Conservation (phyloP, 805 yeast species). For the Cyberlindnera euphorbiae region DNA sequence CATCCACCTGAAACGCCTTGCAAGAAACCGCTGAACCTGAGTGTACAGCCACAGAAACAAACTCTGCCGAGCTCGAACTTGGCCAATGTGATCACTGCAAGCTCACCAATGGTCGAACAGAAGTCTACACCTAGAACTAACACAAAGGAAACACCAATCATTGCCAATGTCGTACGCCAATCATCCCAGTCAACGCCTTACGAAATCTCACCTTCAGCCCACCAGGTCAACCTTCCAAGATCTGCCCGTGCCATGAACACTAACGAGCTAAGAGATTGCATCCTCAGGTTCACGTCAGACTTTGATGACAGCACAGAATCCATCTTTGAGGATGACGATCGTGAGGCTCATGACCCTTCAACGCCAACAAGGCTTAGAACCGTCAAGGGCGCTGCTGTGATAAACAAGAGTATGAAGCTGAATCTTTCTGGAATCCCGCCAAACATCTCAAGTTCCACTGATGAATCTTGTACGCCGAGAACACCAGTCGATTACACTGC, state of each 20-base stretch:
- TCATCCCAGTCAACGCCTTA: slow-evolving; percentile 13
- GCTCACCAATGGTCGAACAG: slow-evolving; percentile 27
- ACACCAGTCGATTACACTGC: slow-evolving; percentile 24
- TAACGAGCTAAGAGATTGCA: slow-evolving; percentile 36
- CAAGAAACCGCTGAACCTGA: slow-evolving; percentile 36
- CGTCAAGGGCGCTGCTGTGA: slow-evolving; percentile 13
- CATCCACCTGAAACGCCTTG: slow-evolving; percentile 63
- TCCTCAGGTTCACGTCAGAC: slow-evolving; percentile 35
- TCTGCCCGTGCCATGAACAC: slow-evolving; percentile 32
- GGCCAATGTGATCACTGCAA: slow-evolving; percentile 27
- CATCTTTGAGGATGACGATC: slow-evolving; percentile 21
- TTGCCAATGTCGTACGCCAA: slow-evolving; percentile 4
- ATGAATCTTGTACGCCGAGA: slow-evolving; percentile 27
- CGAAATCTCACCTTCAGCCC: slow-evolving; percentile 20
- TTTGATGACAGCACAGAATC: slow-evolving; percentile 34
- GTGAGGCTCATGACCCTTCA: slow-evolving; percentile 31
- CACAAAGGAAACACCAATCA: slow-evolving; percentile 13
- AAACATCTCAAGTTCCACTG: slow-evolving; percentile 15
- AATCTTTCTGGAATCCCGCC: slow-evolving; percentile 8
- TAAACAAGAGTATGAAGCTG: slow-evolving; percentile 13
- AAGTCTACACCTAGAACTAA: slow-evolving; percentile 22
- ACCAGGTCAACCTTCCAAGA: slow-evolving; percentile 17
- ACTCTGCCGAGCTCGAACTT: slow-evolving; percentile 23
- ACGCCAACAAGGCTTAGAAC: slow-evolving; percentile 38
- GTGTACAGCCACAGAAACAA: slow-evolving; percentile 16